phyloP scores from a whole-genome alignment of 345 rosid genomes.

The Erysimum cheiranthoides region DNA sequence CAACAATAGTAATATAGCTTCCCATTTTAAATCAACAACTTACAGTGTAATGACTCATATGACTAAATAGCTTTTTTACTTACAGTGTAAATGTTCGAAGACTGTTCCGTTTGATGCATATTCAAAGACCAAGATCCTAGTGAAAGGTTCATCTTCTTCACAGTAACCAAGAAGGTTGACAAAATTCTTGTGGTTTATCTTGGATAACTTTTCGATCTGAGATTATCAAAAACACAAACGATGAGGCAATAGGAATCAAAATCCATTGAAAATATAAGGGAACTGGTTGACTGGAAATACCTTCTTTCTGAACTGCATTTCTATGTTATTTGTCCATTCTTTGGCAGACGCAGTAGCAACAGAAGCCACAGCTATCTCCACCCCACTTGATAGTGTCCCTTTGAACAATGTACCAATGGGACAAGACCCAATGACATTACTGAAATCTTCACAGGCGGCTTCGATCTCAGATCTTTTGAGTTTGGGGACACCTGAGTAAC shows the following conservation, averaged over 20 bases:
- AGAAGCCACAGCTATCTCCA: slow-evolving; percentile 92
- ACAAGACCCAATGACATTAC: slow-evolving; percentile 83
- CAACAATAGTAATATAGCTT: slow-evolving; percentile 30
- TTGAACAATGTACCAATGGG: slow-evolving; percentile 78
- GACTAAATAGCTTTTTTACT: slow-evolving; percentile 43
- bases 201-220: slow-evolving; percentile 85
- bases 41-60: neutral
- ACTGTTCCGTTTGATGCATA: slow-evolving; percentile 95
- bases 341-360: slow-evolving; percentile 57
- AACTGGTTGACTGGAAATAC: slow-evolving; percentile 46
- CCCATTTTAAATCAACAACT: neutral
- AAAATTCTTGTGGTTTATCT: slow-evolving; percentile 94
- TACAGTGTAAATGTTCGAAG: slow-evolving; percentile 92
- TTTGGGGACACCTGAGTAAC: slow-evolving; percentile 79
- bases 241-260: slow-evolving; percentile 11
- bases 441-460: slow-evolving; percentile 97
- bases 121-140: slow-evolving; percentile 96
- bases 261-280: neutral
- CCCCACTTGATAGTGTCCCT: slow-evolving; percentile 91
- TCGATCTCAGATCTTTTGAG: slow-evolving; percentile 88
- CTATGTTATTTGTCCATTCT: slow-evolving; percentile 74
- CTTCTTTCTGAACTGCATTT: slow-evolving; percentile 81
- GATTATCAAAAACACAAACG: neutral
- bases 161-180: slow-evolving; percentile 92
- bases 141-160: slow-evolving; percentile 89